Base-by-base conservation (phyloP, 129 eudicot species). In the Escallonia herrerae region DNA sequence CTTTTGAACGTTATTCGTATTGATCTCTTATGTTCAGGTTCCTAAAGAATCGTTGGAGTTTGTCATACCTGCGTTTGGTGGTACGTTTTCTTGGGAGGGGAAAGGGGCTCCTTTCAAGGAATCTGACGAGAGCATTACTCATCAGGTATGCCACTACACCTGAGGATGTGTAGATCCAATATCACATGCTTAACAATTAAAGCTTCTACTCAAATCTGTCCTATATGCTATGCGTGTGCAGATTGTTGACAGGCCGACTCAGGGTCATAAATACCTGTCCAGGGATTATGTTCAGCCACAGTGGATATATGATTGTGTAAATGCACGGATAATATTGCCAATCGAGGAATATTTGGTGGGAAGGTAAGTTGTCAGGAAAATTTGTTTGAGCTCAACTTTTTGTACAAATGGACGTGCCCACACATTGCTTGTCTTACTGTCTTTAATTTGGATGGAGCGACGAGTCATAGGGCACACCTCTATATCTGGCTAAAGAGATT, bases 221-320 rank as follows among this genome's bases (percentile, higher is more conserved):
- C 33, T 22, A 22, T 22, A 22, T 69, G 38, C 15, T 71, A 6
- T 37, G 58, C 33, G 1, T 80, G 12, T 79, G 72, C 87, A 91
- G 97, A 76, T 91, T 80, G 95, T 91, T 55, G 97, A 91, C 68
- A 81, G 97, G 67, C 94, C 97, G 47, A 76, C 88, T 11, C 94
- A 84, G 74, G 84, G 83, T 40, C 93, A 77, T 63, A 69, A 67
- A 72, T 80, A 76, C 66, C 90, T 84, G 57, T 87, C 97, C 41
- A 65, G 97, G 60, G 95, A 84, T 47, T 87, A 91, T 77, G 65
- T 91, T 47, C 95, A 91, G 73, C 95, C 97, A 13, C 97, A 91
- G 77, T 91, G 95, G 95, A 68, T 87, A 12, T 87, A 75, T 68
- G 97, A 91, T 68, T 84, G 88, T 79, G 80, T 91, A 43, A 91